Base-by-base conservation (phyloP, 2,329 filamentous ascomycete species). In the Nothomitra cinnamomea region DNA sequence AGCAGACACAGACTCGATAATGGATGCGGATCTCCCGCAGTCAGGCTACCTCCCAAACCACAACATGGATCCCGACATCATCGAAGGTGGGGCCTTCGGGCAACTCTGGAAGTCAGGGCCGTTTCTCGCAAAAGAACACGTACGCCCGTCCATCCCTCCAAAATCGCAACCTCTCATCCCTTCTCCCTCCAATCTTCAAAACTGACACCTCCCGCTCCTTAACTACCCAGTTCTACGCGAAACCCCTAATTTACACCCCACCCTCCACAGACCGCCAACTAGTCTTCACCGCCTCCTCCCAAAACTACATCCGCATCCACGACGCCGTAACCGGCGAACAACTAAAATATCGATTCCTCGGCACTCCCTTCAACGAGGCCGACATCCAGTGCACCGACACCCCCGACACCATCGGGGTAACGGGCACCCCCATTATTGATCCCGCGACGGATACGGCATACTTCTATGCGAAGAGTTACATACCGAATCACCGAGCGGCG, bases 201-300 rank as follows among this genome's bases (percentile, higher is more conserved):
- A n/a, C n/a, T n/a, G n/a, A n/a, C n/a, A n/a, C n/a, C n/a, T n/a
- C n/a, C n/a, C n/a, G n/a, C n/a, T n/a, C n/a, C n/a, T n/a, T n/a
- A n/a, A n/a, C n/a, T n/a, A n/a, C 22, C 13, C 43, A 58, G 56
- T 71, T 75, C 65, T 68, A 72, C 66, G 55, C 74, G 36, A 70
- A 75, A 58, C 73, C 74, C 2, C 58, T 73, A 12, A 62, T 70
- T 0, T 71, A 69, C 53, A 72, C 70, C 0, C 70, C 70, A 6
- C 58, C 60, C 8, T 64, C 28, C 10, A 32, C 28, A 4, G 28
- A 64, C n/a, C 56, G 61, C 3, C 67, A 70, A 47, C 51, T 68
- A 10, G 60, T 70, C 36, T 67, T 70, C 54, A 57, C 65, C 5
- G 68, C 67, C 8, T 70, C 67, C 8, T 62, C 64, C 3, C 63